Base-by-base conservation (phyloP, 441 rosid genomes). In the Hura crepitans region DNA sequence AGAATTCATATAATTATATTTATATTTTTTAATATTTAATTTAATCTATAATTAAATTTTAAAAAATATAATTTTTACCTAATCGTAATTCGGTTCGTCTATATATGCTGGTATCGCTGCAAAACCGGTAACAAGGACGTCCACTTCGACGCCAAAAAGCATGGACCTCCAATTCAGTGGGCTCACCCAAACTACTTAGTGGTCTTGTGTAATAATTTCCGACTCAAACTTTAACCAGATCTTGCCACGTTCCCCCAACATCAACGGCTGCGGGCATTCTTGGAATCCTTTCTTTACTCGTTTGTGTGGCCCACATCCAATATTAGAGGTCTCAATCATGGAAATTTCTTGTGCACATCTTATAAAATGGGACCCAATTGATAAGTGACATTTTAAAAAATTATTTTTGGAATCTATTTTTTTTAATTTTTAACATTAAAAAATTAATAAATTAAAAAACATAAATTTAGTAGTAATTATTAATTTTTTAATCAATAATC, bases 251-350 rank as follows among this genome's bases (percentile, higher is more conserved):
- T 17, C 0, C 60, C 6, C 0, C 14, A 0, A 4, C 4, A 22
- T 25, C 35, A 1, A 72, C 70, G 70, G 71, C 28, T 20, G 35
- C 8, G 0, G 37, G 43, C 61, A 22, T 20, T 6, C 23, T 28
- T 27, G 78, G 84, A 78, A 80, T 80, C 82, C 82, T 81, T 73
- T 73, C 25, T 12, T 56, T 47, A 76, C 67, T 65, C 71, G 4
- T n/a, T 7, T 30, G 74, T 30, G 74, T 54, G 71, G 80, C 58
- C 73, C 77, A 68, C 0, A 20, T 27, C 47, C 51, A 51, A 61
- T n/a, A 68, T 62, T 53, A 47, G 33, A 20, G 33, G 81, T 77
- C 81, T 64, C 69, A 62, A 69, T 77, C 77, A 72, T 70, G 57
- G 30, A 72, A 82, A n/a, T n/a, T n/a, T n/a, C n/a, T n/a, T 12